A percentile compares a stretch with the other conserved stretches of the same genome.
These are phyloP conservation scores for Candida dubliniensis DNA, from an alignment of 1,139 yeast genomes.

Conservation along the genomic window DNA sequence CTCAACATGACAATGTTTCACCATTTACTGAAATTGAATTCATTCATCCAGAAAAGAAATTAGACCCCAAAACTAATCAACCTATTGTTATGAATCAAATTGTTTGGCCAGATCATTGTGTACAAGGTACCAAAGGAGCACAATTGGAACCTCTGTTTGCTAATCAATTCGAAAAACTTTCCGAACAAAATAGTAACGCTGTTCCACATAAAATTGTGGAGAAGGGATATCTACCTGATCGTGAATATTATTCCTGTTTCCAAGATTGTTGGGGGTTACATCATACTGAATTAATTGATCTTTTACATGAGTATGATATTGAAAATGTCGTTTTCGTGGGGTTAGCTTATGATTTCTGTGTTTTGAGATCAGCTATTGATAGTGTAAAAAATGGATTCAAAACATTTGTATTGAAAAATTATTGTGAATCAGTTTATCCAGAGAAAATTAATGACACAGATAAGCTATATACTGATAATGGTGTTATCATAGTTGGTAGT, in stretches of 20 bases:
- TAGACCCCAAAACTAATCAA: conserved; percentile 26
- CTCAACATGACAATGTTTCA: conserved; percentile 48
- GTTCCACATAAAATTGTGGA: conserved; percentile 38
- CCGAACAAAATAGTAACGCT: conserved; percentile 23
- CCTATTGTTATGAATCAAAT: conserved; percentile 37
- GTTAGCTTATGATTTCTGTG: conserved; percentile 85
- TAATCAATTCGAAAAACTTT: conserved; percentile 23
- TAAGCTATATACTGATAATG: conserved; percentile 24
- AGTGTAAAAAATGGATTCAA: conserved; percentile 60
- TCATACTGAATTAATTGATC: conserved; percentile 60
- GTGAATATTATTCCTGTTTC: conserved; percentile 92
- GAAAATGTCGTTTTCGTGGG: conserved; percentile 75
- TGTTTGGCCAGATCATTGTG: conserved; percentile 92
- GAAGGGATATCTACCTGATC: conserved; percentile 69
- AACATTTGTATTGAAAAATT: conserved; percentile 59
- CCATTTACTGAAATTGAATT: conserved; percentile 57
- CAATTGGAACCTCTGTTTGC: conserved; percentile 52
- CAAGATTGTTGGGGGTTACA: conserved; percentile 74
- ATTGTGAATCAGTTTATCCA: conserved; percentile 40
- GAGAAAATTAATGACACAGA: conserved; percentile 31
- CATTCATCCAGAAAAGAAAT: conserved; percentile 48
- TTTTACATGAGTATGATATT: conserved; percentile 46
- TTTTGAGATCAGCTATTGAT: conserved; percentile 71
- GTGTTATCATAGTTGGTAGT: conserved; percentile 25
- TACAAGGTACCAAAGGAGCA: conserved; percentile 69